A percentile compares a stretch with the other conserved stretches of the same genome.
phyloP scores from a whole-genome alignment of 2,329 filamentous ascomycete genomes.

The Dothidotthia symphoricarpi region DNA sequence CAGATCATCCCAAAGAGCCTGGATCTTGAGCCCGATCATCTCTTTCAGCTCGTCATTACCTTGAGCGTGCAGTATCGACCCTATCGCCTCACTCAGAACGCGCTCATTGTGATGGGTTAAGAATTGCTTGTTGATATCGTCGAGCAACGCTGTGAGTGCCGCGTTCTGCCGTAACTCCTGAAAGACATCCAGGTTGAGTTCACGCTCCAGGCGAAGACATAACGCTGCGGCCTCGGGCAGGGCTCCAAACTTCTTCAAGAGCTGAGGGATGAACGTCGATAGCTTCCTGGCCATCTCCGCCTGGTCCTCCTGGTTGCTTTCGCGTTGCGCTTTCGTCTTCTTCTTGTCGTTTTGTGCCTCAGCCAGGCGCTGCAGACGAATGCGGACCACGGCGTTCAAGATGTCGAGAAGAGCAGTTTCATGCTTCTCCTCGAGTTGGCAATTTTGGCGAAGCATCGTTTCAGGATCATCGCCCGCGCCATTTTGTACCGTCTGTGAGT shows the following conservation, averaged over 20 bases:
- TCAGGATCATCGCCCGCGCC: conserved; percentile 60
- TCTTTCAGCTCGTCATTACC: conserved; percentile 88
- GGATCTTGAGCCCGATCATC: conserved; percentile 74
- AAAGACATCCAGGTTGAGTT: conserved; percentile 83
- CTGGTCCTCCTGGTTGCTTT: conserved; percentile 68
- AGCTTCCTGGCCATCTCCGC: conserved; percentile 78
- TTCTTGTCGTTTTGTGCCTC: conserved; percentile 61
- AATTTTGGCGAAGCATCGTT: conserved; percentile 65
- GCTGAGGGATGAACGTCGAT: conserved; percentile 73
- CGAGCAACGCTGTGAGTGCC: conserved; percentile 75
- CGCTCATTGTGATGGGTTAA: conserved; percentile 83
- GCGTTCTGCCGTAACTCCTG: conserved; percentile 85
- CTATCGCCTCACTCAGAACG: conserved; percentile 79
- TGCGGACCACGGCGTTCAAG: conserved; percentile 76
- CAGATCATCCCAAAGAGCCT: conserved; percentile 81
- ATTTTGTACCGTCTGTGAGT: conserved; percentile 60
- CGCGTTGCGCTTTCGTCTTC: conserved; percentile 53
- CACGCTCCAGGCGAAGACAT: conserved; percentile 80
- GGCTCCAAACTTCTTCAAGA: conserved; percentile 93
- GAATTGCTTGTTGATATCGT: conserved; percentile 93
- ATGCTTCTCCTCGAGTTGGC: conserved; percentile 72
- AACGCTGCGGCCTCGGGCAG: conserved; percentile 80
- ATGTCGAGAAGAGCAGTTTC: conserved; percentile 86
- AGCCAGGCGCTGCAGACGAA: conserved; percentile 63
- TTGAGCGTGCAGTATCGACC: conserved; percentile 79